Conservation (phyloP, 768 basidiomycete species). For the Phlebiopsis gigantea region DNA sequence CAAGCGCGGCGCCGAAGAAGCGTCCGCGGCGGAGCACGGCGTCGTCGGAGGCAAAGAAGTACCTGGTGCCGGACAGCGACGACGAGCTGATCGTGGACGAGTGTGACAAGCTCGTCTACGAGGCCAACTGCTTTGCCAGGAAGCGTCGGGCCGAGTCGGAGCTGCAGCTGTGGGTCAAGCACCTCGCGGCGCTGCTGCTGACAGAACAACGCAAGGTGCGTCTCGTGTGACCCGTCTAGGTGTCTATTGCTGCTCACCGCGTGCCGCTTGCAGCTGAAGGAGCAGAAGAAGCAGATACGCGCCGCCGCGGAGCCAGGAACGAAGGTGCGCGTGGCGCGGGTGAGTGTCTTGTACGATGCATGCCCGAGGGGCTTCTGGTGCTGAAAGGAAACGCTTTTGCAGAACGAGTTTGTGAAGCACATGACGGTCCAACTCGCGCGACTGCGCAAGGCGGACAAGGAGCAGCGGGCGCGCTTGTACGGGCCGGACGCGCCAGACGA, state of each 20-base stretch:
- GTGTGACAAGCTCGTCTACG: slow-evolving; percentile 25
- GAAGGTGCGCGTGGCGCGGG: slow-evolving; percentile 56
- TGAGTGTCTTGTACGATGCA: too few species aligned
- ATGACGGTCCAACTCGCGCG: slow-evolving; percentile 51
- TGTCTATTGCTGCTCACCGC: neutral
- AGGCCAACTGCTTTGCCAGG: slow-evolving; percentile 25
- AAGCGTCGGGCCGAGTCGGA: slow-evolving; percentile 37
- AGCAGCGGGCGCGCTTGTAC: slow-evolving; percentile 41
- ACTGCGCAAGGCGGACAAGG: slow-evolving; percentile 55
- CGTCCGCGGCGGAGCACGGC: slow-evolving; percentile 53
- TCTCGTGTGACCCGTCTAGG: neutral
- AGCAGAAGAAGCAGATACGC: slow-evolving; percentile 53
- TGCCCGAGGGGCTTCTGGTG: too few species aligned
- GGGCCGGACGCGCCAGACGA: slow-evolving; percentile 34
- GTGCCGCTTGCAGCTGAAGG: slow-evolving; percentile 44
- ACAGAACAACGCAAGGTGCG: slow-evolving; percentile 68
- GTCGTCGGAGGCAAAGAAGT: slow-evolving; percentile 48
- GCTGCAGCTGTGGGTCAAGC: slow-evolving; percentile 64
- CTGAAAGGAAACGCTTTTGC: neutral
- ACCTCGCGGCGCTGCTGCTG: slow-evolving; percentile 53
- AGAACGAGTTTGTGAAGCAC: slow-evolving; percentile 71
- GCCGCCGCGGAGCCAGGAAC: slow-evolving; percentile 35
- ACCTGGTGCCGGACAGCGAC: slow-evolving; percentile 65
- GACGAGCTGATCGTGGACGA: slow-evolving; percentile 51
- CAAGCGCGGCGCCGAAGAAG: slow-evolving; percentile 29